A percentile compares a stretch with the other conserved stretches of the same genome.
Conservation (phyloP, 2,329 filamentous ascomycete species). For the Drechslerella coelobrocha region DNA sequence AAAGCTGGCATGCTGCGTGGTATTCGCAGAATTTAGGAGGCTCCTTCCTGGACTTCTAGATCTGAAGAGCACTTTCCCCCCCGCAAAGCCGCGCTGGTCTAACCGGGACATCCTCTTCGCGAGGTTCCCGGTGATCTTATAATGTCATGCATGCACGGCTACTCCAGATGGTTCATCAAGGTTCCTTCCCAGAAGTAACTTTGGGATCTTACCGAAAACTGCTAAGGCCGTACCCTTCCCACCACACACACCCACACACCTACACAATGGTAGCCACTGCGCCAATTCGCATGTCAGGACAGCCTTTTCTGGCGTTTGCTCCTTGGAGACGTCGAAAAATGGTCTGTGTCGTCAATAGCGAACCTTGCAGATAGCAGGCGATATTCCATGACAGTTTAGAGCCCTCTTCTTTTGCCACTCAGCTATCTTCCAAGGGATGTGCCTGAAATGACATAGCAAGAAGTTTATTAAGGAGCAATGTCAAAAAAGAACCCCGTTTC, state of each 20-base stretch:
- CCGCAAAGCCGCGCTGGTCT: neutral
- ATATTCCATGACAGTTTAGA: neutral
- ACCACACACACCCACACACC: conserved; percentile 9
- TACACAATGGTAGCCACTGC: conserved; percentile 47
- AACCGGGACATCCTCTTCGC: neutral
- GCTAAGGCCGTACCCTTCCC: conserved; percentile 45
- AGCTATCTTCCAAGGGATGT: neutral
- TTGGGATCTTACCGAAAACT: conserved; percentile 49
- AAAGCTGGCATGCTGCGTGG: neutral
- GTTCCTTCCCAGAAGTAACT: conserved; percentile 39
- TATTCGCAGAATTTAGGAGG: no score
- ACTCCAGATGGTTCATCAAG: conserved; percentile 48
- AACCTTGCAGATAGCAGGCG: conserved; percentile 5
- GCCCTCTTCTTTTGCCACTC: no score
- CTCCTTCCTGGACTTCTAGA: neutral
- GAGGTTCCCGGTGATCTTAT: conserved; percentile 42
- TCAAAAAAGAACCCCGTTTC: no score
- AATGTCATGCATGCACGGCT: conserved; percentile 51
- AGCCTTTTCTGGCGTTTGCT: neutral
- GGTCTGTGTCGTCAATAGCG: conserved; percentile 6
- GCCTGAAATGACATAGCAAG: no score
- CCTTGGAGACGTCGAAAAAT: neutral
- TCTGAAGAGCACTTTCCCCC: neutral
- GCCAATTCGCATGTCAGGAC: conserved; percentile 34
- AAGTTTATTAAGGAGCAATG: no score